Evolutionary conservation across 176 grass and related monocot species (phyloP), one percentile per base, ranked within the genome.

Genomic region (Luzula sylvatica): DNA sequence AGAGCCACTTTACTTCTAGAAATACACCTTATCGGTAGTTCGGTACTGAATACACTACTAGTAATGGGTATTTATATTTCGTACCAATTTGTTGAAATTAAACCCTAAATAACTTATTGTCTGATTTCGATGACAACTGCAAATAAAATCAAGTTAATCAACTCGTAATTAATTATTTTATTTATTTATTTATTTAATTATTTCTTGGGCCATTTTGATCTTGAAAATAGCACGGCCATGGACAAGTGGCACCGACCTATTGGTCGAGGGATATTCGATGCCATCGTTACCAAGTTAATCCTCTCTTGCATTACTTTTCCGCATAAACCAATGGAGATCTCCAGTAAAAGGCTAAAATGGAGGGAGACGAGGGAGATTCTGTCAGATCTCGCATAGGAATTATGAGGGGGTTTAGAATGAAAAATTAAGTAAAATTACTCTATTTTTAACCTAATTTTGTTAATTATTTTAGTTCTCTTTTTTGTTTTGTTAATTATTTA

Each of bases 81-180:
- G 38, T 26, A 67, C 75, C 40, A 53, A 74, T 50, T 51, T 64
- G 65, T 26, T 65, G 79, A 71, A 96, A 90, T 53, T 64, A 73
- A 83, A 90, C 71, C 59, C 78, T 74, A 55, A 96, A 96, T 26
- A 96, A 65, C 85, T 83, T 82, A 64, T 96, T 86, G 71, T 96
- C 92, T 20, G 62, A 96, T 86, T 96, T 96, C 25, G 92, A 96
- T 73, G 92, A 90, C 28, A 96, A 65, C 85, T 90, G 18, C n/a
- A n/a, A n/a, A n/a, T n/a, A n/a, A n/a, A 58, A 57, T 47, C 27
- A 58, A 58, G 26, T 35, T 17, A 43, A n/a, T n/a, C n/a, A n/a
- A n/a, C n/a, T n/a, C n/a, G n/a, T 42, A 65, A 20, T 11, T 7
- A 67, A 14, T 40, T 65, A 24, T 22, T 48, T 1, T 24, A 29